Conservation (phyloP, 371 early-diverging fungal species). For the Thermomucor indicae-seudaticae region DNA sequence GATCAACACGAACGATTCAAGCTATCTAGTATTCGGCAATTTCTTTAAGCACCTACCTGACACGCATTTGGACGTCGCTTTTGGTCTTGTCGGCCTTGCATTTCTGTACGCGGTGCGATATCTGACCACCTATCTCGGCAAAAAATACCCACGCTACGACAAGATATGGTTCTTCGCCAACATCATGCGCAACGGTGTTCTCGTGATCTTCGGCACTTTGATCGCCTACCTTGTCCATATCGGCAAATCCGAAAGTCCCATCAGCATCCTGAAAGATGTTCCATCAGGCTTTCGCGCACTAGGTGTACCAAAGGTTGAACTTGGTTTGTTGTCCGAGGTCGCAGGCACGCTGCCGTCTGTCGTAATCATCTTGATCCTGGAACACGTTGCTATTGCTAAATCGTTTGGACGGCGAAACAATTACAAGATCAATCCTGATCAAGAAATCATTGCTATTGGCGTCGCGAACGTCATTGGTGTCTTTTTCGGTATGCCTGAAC, state of each 20-base stretch:
- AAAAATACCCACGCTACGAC: slow-evolving; percentile 39
- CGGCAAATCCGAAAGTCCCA: slow-evolving; percentile 30
- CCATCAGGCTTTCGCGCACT: slow-evolving; percentile 66
- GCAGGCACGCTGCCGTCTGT: slow-evolving; percentile 57
- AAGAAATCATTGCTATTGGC: slow-evolving; percentile 86
- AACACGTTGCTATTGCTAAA: slow-evolving; percentile 81
- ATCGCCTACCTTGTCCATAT: slow-evolving; percentile 36
- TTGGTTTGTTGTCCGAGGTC: slow-evolving; percentile 34
- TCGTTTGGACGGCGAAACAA: slow-evolving; percentile 74
- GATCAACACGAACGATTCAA: slow-evolving; percentile 55
- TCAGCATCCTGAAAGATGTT: slow-evolving; percentile 61
- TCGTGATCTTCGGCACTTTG: slow-evolving; percentile 42
- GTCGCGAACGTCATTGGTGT: slow-evolving; percentile 73
- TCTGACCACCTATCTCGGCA: slow-evolving; percentile 15
- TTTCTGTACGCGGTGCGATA: slow-evolving; percentile 43
- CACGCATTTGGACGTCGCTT: slow-evolving; percentile 44
- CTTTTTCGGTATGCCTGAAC: slow-evolving; percentile 60
- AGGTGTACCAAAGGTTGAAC: slow-evolving; percentile 41
- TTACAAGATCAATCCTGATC: slow-evolving; percentile 61
- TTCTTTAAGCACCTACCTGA: slow-evolving; percentile 41
- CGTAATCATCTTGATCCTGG: slow-evolving; percentile 71
- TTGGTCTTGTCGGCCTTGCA: slow-evolving; percentile 42
- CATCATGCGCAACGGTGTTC: slow-evolving; percentile 45
- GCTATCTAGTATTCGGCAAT: slow-evolving; percentile 53
- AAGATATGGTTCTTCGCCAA: slow-evolving; percentile 43